Evolutionary conservation across 2,329 filamentous ascomycete genomes (phyloP).

Genomic region (Aspergillus spinulosporus): DNA sequence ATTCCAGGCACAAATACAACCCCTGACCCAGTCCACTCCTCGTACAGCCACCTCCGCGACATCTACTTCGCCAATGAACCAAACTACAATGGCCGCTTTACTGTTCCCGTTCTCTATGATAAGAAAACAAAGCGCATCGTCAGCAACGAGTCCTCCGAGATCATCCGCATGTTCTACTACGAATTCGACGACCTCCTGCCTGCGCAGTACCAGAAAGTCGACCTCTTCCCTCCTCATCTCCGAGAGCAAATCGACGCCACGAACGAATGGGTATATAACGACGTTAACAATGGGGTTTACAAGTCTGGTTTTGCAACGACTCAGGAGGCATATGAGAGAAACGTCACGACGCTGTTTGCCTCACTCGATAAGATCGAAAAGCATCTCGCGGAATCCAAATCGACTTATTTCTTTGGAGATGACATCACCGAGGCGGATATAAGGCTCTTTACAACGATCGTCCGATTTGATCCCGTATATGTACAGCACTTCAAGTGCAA

Average conservation of each 20-base stretch:
- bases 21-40: conserved; percentile 62
- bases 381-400: conserved; percentile 56
- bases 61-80: conserved; percentile 76
- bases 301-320: conserved; percentile 78
- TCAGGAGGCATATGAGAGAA: conserved; percentile 76
- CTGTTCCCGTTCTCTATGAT: conserved; percentile 79
- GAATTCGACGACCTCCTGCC: conserved; percentile 74
- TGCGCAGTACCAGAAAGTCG: conserved; percentile 59
- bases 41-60: conserved; percentile 71
- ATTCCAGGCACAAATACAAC: conserved; percentile 56
- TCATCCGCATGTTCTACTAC: conserved; percentile 83
- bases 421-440: conserved; percentile 80
- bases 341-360: conserved; percentile 70
- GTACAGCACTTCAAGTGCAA: conserved; percentile 85
- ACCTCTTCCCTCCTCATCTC: conserved; percentile 68
- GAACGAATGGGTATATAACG: conserved; percentile 77
- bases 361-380: conserved; percentile 74
- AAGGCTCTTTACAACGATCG: conserved; percentile 70
- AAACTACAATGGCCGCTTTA: conserved; percentile 76
- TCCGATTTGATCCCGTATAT: conserved; percentile 75
- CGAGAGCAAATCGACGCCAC: conserved; percentile 69
- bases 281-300: conserved; percentile 55
- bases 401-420: conserved; percentile 73
- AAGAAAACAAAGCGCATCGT: conserved; percentile 72
- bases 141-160: conserved; percentile 82